Evolutionary conservation across 2,329 filamentous ascomycete species (phyloP).

Genomic region (Colletotrichum gigasporum): DNA sequence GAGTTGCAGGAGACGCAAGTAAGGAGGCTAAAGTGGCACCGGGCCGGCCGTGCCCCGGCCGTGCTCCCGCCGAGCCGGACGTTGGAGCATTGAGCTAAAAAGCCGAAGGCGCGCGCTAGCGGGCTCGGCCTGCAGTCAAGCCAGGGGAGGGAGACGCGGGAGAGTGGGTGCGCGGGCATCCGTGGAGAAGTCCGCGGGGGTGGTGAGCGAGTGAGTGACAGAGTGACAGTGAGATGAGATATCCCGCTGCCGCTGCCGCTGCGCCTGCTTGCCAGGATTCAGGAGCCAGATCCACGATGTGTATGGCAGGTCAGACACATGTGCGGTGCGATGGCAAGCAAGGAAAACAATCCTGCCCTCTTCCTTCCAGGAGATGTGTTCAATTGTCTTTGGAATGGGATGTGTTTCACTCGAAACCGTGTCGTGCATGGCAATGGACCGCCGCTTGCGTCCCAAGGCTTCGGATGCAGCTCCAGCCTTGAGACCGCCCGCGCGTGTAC

Average conservation of each 20-base stretch:
- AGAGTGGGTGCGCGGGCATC: conserved; percentile 4
- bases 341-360: no score
- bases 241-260: no score
- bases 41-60: conserved; percentile 31
- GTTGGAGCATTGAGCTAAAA: conserved; percentile 12
- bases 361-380: no score
- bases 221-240: no score
- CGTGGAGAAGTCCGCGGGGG: conserved; percentile 28
- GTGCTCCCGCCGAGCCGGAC: conserved; percentile 30
- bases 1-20: conserved; percentile 27
- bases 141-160: background rate
- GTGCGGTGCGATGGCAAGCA: no score
- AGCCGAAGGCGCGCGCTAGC: conserved; percentile 5
- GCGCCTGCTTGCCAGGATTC: no score
- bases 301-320: no score
- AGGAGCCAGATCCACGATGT: no score
- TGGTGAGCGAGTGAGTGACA: no score
- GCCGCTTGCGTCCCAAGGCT: background rate
- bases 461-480: background rate
- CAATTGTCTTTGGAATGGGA: no score
- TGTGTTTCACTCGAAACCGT: no score
- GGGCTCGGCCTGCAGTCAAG: background rate
- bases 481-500: background rate
- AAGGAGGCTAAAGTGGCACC: conserved; percentile 26
- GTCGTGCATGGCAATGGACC: background rate